Conservation (phyloP, 108 stramenopile genomes). For the Epipyxis sp. region DNA sequence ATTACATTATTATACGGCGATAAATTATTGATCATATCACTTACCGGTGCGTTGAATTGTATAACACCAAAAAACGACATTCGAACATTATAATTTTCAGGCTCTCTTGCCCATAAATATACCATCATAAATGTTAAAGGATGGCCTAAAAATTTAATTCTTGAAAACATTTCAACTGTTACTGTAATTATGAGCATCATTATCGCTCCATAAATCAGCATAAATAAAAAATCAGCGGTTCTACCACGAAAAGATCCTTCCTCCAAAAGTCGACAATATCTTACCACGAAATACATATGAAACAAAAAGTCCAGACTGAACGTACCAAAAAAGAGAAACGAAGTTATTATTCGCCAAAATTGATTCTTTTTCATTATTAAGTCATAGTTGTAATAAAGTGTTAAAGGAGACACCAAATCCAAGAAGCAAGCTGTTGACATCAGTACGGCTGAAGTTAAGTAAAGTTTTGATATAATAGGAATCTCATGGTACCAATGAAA, state of each 20-base stretch:
- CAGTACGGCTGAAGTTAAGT: conserved; percentile 89
- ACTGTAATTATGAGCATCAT: conserved; percentile 75
- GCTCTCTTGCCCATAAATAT: conserved; percentile 85
- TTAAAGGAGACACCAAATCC: conserved; percentile 39
- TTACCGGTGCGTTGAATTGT: conserved; percentile 89
- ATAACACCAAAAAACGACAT: conserved; percentile 91
- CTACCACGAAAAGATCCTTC: conserved; percentile 91
- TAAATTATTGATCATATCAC: too few species aligned
- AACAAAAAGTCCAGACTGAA: conserved; percentile 95
- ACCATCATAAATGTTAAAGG: conserved; percentile 97
- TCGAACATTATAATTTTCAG: conserved; percentile 62
- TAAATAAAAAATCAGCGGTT: conserved; percentile 81
- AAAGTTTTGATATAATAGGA: conserved; percentile 80
- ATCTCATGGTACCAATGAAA: conserved; percentile 86
- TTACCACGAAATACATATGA: conserved; percentile 95
- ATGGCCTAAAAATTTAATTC: conserved; percentile 76
- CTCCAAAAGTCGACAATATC: conserved; percentile 90
- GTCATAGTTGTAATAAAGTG: conserved; percentile 39
- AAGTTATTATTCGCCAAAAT: conserved; percentile 88
- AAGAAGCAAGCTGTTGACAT: conserved; percentile 74
- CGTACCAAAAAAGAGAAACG: conserved; percentile 93
- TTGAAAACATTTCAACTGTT: conserved; percentile 59
- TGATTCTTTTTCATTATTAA: conserved; percentile 79
- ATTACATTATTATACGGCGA: too few species aligned
- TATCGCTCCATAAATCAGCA: conserved; percentile 78